These are phyloP conservation scores for Annona cherimola DNA, from an alignment of 164 flowering plant genomes.

Conservation along the genomic window DNA sequence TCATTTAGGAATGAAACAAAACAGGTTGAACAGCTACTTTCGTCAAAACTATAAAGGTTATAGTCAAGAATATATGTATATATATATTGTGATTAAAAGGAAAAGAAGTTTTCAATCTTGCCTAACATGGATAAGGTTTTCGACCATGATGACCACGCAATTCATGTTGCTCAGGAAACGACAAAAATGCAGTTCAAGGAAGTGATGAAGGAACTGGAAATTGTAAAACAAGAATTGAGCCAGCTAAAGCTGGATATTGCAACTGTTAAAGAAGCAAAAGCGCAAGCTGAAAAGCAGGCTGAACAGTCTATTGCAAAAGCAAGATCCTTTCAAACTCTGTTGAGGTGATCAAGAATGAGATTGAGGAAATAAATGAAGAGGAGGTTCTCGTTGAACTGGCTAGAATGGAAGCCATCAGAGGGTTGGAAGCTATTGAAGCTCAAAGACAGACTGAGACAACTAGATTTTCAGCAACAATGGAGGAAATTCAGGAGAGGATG, in stretches of 20 bases:
- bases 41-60: too few species aligned
- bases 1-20: too few species aligned
- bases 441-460: conserved; percentile 43
- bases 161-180: conserved; percentile 1
- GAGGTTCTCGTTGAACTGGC: conserved; percentile 82
- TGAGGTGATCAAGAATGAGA: conserved; percentile 48
- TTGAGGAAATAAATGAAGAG: conserved; percentile 73
- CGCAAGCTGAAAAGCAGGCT: conserved; percentile 41
- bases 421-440: conserved; percentile 44
- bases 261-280: conserved; percentile 42
- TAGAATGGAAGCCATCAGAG: conserved; percentile 69
- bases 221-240: conserved; percentile 55
- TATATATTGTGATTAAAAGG: too few species aligned
- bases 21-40: too few species aligned
- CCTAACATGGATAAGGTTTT: too few species aligned
- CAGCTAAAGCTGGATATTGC: conserved; percentile 70
- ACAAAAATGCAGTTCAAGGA: conserved; percentile 30
- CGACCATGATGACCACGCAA: conserved; percentile 12
- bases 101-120: too few species aligned
- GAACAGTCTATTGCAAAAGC: conserved; percentile 29
- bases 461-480: conserved; percentile 31
- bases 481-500: conserved; percentile 35
- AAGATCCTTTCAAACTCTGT: conserved; percentile 27
- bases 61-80: too few species aligned
- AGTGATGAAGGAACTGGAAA: conserved; percentile 55